phyloP scores from a whole-genome alignment of 345 rosid genomes.

The Barbarea vulgaris region DNA sequence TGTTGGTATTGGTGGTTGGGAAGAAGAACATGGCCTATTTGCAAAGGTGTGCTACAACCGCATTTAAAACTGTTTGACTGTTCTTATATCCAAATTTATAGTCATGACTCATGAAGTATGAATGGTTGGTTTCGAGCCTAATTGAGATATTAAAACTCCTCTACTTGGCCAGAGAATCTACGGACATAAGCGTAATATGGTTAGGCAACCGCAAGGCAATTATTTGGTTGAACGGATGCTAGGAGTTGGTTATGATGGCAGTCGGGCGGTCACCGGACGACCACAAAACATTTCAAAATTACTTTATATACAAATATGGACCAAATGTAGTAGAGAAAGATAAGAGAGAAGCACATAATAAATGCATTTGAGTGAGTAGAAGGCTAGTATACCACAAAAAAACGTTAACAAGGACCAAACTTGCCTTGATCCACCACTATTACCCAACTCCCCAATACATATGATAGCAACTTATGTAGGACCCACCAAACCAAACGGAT shows the following conservation, averaged over 20 bases:
- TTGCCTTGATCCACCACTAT: constrained; percentile 17
- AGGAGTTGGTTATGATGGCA: constrained; percentile 5
- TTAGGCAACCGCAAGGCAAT: too few species aligned
- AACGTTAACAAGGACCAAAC: constrained; percentile 15
- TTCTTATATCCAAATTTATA: background rate
- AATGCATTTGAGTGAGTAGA: constrained; percentile 14
- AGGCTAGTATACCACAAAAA: constrained; percentile 3
- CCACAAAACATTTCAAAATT: constrained; percentile 20
- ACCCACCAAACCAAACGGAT: constrained; percentile 15
- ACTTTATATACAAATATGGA: background rate
- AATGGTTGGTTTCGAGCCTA: background rate
- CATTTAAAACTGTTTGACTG: constrained; percentile 13
- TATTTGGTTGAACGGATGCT: background rate
- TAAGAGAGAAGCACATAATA: background rate
- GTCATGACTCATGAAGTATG: background rate
- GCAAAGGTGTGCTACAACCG: constrained; percentile 14
- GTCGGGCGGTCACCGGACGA: background rate
- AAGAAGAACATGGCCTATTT: constrained; percentile 15
- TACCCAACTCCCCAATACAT: constrained; percentile 1
- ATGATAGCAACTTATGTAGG: constrained; percentile 9
- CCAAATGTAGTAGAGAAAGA: background rate
- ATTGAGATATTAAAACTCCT: background rate
- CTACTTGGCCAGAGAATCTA: too few species aligned
- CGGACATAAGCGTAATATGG: too few species aligned
- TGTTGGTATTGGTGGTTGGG: constrained; percentile 28